These are phyloP conservation scores for Dichotomocladium elegans DNA, from an alignment of 371 early-diverging fungal genomes.

Conservation along the genomic window DNA sequence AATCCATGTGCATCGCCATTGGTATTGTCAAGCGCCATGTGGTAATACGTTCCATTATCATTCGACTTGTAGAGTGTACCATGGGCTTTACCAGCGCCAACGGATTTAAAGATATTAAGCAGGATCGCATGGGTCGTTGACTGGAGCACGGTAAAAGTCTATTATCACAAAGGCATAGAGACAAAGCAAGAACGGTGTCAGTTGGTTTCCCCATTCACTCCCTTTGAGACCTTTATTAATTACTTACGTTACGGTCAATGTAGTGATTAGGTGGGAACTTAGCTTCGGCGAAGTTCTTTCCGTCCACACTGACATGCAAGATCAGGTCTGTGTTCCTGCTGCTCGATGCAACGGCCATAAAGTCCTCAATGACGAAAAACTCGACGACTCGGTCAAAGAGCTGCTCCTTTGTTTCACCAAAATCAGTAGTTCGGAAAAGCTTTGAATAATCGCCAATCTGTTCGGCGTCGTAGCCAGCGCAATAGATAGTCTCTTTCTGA, in stretches of 20 bases:
- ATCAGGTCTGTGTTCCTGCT: slow-evolving; percentile 42
- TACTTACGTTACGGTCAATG: slow-evolving; percentile 41
- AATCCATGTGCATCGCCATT: slow-evolving; percentile 69
- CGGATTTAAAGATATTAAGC: slow-evolving; percentile 67
- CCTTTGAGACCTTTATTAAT: not conserved
- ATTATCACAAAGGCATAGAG: too few species aligned
- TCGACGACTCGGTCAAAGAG: slow-evolving; percentile 53
- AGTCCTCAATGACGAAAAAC: slow-evolving; percentile 61
- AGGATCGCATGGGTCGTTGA: slow-evolving; percentile 70
- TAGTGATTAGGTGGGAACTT: slow-evolving; percentile 72
- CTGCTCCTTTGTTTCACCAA: slow-evolving; percentile 24
- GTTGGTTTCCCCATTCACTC: slow-evolving; percentile 18
- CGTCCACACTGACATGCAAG: slow-evolving; percentile 72
- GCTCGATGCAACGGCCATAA: slow-evolving; percentile 70
- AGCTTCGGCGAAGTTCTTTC: slow-evolving; percentile 64
- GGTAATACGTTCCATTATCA: slow-evolving; percentile 75
- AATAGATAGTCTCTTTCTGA: slow-evolving; percentile 67
- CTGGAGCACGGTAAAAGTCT: slow-evolving; percentile 74
- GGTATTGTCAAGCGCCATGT: slow-evolving; percentile 69
- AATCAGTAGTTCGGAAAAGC: slow-evolving; percentile 51
- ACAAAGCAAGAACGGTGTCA: too few species aligned
- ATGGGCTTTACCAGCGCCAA: slow-evolving; percentile 52
- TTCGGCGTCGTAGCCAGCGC: slow-evolving; percentile 62
- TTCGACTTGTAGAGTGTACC: slow-evolving; percentile 86
- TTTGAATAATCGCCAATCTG: slow-evolving; percentile 50